These are phyloP conservation scores for Lathyrus oleraceus DNA, from an alignment of 306 rosid genomes.

Conservation along the genomic window DNA sequence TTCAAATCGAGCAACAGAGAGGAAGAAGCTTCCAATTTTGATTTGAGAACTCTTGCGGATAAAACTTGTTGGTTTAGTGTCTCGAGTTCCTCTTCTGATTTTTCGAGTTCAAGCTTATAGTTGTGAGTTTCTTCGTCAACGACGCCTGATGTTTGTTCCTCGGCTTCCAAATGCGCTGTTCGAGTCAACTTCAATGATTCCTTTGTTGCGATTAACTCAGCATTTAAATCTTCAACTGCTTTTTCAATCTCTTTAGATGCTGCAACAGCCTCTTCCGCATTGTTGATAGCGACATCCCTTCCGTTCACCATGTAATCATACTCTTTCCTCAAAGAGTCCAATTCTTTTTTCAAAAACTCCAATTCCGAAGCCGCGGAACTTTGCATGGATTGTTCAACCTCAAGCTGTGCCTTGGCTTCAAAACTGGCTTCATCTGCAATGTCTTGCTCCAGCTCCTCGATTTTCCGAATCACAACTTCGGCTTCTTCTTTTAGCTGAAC, in stretches of 20 bases:
- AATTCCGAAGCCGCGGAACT: slow-evolving; percentile 65
- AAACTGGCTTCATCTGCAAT: slow-evolving; percentile 77
- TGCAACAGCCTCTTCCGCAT: slow-evolving; percentile 73
- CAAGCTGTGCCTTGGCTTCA: slow-evolving; percentile 82
- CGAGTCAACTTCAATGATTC: slow-evolving; percentile 66
- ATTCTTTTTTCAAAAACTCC: slow-evolving; percentile 58
- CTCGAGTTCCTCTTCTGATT: slow-evolving; percentile 71
- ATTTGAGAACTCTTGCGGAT: slow-evolving; percentile 67
- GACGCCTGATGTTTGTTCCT: slow-evolving; percentile 63
- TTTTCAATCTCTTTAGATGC: slow-evolving; percentile 77
- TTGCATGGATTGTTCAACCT: slow-evolving; percentile 65
- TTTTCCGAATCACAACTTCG: slow-evolving; percentile 62
- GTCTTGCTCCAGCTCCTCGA: slow-evolving; percentile 87
- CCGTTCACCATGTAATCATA: slow-evolving; percentile 61
- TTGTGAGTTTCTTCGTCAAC: slow-evolving; percentile 59
- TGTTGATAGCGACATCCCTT: slow-evolving; percentile 58
- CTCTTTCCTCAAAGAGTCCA: slow-evolving; percentile 56
- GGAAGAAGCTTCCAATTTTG: slow-evolving; percentile 69
- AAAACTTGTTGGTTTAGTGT: slow-evolving; percentile 60
- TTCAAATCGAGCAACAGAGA: slow-evolving; percentile 68
- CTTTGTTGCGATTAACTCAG: slow-evolving; percentile 69
- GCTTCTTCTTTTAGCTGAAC: slow-evolving; percentile 69
- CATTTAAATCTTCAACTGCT: slow-evolving; percentile 64
- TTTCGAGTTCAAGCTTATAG: slow-evolving; percentile 66
- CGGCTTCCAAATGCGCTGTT: slow-evolving; percentile 59